Evolutionary conservation across 192 early-diverging fungal species (phyloP).

Genomic region (Ramicandelaber brevisporus): DNA sequence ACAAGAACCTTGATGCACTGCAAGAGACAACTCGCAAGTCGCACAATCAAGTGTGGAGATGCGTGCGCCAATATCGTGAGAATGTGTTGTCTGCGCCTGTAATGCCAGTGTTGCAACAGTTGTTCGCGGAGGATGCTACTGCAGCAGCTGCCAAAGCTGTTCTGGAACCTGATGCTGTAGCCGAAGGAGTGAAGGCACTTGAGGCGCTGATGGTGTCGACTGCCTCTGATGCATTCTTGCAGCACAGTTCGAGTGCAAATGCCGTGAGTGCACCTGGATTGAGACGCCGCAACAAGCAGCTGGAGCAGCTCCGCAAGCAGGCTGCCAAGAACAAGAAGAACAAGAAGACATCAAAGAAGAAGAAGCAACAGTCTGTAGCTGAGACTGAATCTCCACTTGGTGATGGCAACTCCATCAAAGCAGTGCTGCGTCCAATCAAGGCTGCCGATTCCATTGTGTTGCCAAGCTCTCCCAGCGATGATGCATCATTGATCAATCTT

Average conservation of each 20-base stretch:
- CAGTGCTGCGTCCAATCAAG: too few relatives aligned
- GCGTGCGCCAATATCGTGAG: conserved; percentile 60
- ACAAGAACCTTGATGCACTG: conserved; percentile 80
- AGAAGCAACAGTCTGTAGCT: too few relatives aligned
- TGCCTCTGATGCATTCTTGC: conserved; percentile 11
- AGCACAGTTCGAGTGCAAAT: conserved; percentile 3
- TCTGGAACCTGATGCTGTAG: conserved; percentile 1
- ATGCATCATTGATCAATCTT: too few relatives aligned
- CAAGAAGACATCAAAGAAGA: conserved; percentile 10
- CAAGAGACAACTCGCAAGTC: conserved; percentile 72
- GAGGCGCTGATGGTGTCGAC: conserved; percentile 6
- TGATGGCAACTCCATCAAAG: too few relatives aligned
- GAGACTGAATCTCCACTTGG: too few relatives aligned
- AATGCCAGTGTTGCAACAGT: conserved; percentile 5
- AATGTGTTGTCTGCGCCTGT: conserved; percentile 20
- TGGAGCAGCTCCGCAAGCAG: conserved; percentile 10
- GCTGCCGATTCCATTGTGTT: too few relatives aligned
- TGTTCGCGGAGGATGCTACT: conserved; percentile 4
- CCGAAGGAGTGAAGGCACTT: background rate
- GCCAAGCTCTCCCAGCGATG: too few relatives aligned
- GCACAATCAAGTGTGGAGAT: conserved; percentile 76
- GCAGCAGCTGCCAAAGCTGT: background rate
- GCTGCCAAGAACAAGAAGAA: conserved; percentile 9
- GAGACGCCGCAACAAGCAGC: too few relatives aligned
- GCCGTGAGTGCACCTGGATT: too few relatives aligned